Evolutionary conservation across 257 asterid genomes (phyloP), one percentile per base, ranked within the genome.

Genomic region (Lycium barbarum): DNA sequence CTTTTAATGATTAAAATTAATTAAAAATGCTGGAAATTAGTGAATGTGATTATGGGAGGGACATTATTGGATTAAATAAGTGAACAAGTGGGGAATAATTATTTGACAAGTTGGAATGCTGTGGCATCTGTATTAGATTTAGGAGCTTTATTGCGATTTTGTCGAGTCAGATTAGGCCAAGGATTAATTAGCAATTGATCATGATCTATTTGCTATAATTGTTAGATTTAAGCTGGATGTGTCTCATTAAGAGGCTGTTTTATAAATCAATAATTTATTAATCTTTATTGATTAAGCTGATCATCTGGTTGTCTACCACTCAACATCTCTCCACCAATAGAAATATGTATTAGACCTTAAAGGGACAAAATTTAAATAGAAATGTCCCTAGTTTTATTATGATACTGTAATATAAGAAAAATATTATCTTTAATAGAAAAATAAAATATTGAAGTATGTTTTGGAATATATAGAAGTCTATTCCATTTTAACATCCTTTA

Each of bases 171-270:
- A 76, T 76, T 76, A 53, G 47, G 26, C 13, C 22, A 26, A 49
- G 47, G 63, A 76, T 51, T 76, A 76, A 76, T 76, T 76, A 51
- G 82, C 82, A 22, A 7, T 33, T 51, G 14, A 51, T 76, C 82
- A 76, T 14, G 47, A 76, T 76, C 14, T 76, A 76, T 63, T 14
- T 76, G 12, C 45, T 26, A 76, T 14, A 26, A 51, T 6, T 76
- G 47, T 7, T 51, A 51, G 63, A 76, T 14, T 76, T 51, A 22
- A 51, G 81, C 62, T 76, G 81, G 81, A 76, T 76, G 1, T 22
- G 62, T 3, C 17, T 47, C 7, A 76, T 76, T 76, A 26, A 22
- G 81, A 26, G 43, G 45, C 3, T 14, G 49, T 7, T 73, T 20
- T 6, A 5, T 6, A 12, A 26, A 26, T 4, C 26, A 26, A 26